These are phyloP conservation scores for Ulmus americana DNA, from an alignment of 331 rosid species.

Conservation along the genomic window DNA sequence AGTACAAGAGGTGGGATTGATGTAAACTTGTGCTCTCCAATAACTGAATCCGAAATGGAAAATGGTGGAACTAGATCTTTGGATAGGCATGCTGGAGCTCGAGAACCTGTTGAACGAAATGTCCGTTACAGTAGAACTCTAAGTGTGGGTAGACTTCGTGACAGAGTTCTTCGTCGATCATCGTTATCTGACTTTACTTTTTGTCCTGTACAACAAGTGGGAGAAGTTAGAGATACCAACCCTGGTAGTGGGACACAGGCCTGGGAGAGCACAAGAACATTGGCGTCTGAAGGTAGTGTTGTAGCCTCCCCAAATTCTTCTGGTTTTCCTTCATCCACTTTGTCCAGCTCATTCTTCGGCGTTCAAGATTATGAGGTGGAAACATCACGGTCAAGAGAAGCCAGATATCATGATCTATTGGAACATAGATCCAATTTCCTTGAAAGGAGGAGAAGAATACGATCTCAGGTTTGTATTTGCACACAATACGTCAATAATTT, in stretches of 20 bases:
- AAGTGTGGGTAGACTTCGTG: conserved; percentile 99
- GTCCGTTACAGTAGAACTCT: conserved; percentile 90
- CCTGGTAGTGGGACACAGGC: conserved; percentile 42
- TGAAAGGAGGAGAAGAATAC: conserved; percentile 89
- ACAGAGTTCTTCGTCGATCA: conserved; percentile 93
- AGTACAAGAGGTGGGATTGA: conserved; percentile 35
- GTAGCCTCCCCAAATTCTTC: conserved; percentile 42
- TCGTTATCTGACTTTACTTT: conserved; percentile 64
- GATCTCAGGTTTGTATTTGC: conserved; percentile 81
- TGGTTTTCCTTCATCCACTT: conserved; percentile 42
- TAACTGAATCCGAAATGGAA: conserved; percentile 42
- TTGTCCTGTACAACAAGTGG: conserved; percentile 70
- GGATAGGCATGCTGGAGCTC: conserved; percentile 56
- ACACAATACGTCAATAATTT: neutral
- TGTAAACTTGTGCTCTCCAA: conserved; percentile 43
- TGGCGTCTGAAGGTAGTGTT: conserved; percentile 32
- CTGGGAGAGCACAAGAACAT: conserved; percentile 39
- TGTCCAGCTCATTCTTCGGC: conserved; percentile 54
- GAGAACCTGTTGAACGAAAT: conserved; percentile 84
- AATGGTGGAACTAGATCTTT: conserved; percentile 45
- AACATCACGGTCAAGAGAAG: conserved; percentile 67
- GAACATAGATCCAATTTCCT: conserved; percentile 93
- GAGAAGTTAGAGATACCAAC: conserved; percentile 53
- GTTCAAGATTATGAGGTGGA: conserved; percentile 70
- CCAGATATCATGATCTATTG: conserved; percentile 80